phyloP scores from a whole-genome alignment of 2,329 filamentous ascomycete species.

The Fusarium sp. region DNA sequence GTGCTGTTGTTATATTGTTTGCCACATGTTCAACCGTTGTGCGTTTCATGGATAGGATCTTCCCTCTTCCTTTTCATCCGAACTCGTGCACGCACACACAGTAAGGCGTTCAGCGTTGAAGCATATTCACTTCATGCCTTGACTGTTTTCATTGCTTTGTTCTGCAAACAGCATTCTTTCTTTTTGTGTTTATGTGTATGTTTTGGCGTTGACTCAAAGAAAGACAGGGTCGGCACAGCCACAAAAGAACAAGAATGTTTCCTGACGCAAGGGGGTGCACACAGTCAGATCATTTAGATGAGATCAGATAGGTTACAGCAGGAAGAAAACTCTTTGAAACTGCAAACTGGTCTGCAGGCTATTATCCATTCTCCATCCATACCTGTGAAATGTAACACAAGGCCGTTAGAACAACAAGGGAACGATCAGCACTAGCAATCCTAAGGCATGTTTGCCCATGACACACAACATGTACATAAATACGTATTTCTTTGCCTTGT shows the following conservation, averaged over 20 bases:
- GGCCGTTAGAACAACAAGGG: slow-evolving; percentile 9
- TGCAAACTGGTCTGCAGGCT: slow-evolving; percentile 8
- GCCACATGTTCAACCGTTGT: slow-evolving; percentile 1
- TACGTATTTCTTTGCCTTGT: slow-evolving; percentile 8
- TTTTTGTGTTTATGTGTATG: background rate
- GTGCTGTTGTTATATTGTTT: background rate
- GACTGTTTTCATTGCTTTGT: background rate
- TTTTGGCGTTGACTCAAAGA: slow-evolving; percentile 5
- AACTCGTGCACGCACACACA: background rate
- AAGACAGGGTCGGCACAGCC: slow-evolving; percentile 15
- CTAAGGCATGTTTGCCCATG: slow-evolving; percentile 16
- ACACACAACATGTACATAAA: slow-evolving; percentile 11
- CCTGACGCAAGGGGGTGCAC: slow-evolving; percentile 4
- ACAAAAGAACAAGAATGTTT: slow-evolving; percentile 26
- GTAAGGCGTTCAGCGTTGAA: slow-evolving; percentile 8
- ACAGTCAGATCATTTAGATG: slow-evolving; percentile 22
- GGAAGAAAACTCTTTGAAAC: slow-evolving; percentile 2
- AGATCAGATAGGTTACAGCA: slow-evolving; percentile 29
- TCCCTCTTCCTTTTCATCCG: slow-evolving; percentile 4
- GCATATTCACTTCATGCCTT: slow-evolving; percentile 2
- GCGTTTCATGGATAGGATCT: slow-evolving; percentile 36
- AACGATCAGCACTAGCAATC: slow-evolving; percentile 8
- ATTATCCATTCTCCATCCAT: slow-evolving; percentile 3
- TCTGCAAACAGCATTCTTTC: background rate
- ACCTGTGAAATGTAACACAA: slow-evolving; percentile 28